Percentiles rank a stretch among this genome's conserved stretches.
phyloP scores from a whole-genome alignment of 352 stramenopile genomes.

The Peronospora belbahrii region DNA sequence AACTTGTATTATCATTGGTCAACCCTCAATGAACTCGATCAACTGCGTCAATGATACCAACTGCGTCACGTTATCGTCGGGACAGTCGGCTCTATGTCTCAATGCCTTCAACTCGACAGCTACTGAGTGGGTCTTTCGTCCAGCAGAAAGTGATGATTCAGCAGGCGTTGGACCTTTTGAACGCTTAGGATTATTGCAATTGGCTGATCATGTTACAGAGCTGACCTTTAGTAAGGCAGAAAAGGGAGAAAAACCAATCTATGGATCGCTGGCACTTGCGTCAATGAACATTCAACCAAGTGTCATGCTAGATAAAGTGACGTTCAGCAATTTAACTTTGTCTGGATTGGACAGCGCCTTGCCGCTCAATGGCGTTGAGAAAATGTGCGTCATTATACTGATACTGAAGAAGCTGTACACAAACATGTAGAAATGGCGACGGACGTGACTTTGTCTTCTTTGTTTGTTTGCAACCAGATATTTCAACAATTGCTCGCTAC shows the following conservation, averaged over 20 bases:
- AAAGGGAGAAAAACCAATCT: conserved; percentile 27
- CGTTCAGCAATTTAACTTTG: conserved; percentile 39
- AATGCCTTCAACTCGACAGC: conserved; percentile 37
- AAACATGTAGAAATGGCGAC: neutral
- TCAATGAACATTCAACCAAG: conserved; percentile 61
- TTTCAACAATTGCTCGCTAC: conserved; percentile 65
- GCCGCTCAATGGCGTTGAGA: conserved; percentile 38
- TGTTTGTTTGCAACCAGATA: conserved; percentile 23
- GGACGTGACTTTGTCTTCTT: conserved; percentile 7
- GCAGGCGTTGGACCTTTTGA: conserved; percentile 54
- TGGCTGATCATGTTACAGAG: conserved; percentile 36
- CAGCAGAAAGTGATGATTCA: conserved; percentile 39
- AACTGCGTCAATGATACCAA: conserved; percentile 70
- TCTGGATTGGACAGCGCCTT: conserved; percentile 43
- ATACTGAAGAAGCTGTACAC: neutral
- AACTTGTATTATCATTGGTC: conserved; percentile 58
- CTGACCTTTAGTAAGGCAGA: conserved; percentile 44
- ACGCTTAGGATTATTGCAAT: conserved; percentile 59
- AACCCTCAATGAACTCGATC: conserved; percentile 49
- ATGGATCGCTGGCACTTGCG: conserved; percentile 39
- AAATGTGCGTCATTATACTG: conserved; percentile 34
- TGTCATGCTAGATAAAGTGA: conserved; percentile 37
- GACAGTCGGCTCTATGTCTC: conserved; percentile 57
- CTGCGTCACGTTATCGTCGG: conserved; percentile 59
- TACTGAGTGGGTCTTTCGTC: conserved; percentile 46